Evolutionary conservation across 2,329 filamentous ascomycete species (phyloP), one percentile per base, ranked within the genome.

Genomic region (Nigrospora osmanthi): DNA sequence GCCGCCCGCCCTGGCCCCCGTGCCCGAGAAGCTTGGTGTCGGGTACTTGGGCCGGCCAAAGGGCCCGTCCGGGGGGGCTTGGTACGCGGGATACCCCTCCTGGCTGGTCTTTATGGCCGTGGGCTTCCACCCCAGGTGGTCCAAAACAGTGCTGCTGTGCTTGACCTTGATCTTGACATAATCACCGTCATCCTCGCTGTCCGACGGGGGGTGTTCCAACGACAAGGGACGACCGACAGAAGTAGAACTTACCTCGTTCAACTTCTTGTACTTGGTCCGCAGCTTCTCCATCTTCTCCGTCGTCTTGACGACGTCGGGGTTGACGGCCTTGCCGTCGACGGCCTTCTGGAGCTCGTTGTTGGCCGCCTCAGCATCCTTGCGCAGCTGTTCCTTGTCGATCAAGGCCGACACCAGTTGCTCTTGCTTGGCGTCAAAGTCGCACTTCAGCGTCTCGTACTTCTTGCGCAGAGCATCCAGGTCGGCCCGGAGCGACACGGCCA

Each of bases 351-450:
- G 49, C 49, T 72, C 69, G 44, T 60, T 68, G 44, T 61, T 59
- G 42, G 60, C 60, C 41, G 71, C 68, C 50, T 78, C 75, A 33
- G 72, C 62, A 47, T 77, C 70, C 58, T 76, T 76, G 44, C 75
- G 71, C 44, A 81, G 65, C 59, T 75, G 74, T 48, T 83, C 78
- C 58, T 82, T 82, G 50, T 74, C 71, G 38, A 83, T 67, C 15
- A 83, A 67, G 38, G 76, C 73, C 35, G 78, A 71, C 52, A 83
- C 70, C 19, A 83, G 70, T 56, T 83, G 78, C 39, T 71, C 70
- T 61, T 80, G 77, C 55, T 78, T 72, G 48, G 73, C 68, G 43
- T 81, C 76, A 41, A 70, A 67, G 57, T 82, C 77, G 44, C 70
- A 65, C 48, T 65, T 67, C 41, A 74, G 61, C 44, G 67, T 61